Evolutionary conservation across 106 monocot species (phyloP), one percentile per base, ranked within the genome.

Genomic region (Platanthera zijinensis): DNA sequence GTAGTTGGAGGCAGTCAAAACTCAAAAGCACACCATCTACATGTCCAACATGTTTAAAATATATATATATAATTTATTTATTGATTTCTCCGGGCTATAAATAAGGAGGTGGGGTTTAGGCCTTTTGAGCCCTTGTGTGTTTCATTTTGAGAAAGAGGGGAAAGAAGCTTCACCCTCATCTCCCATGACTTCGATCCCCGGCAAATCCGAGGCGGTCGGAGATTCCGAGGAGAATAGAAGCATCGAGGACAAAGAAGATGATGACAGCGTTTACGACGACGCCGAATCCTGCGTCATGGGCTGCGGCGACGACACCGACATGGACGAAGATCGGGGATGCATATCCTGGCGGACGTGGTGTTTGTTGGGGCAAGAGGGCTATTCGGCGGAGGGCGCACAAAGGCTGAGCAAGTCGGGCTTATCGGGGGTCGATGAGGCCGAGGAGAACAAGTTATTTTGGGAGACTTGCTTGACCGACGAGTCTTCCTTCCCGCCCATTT

Each of bases 381-480:
- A 1, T 3, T 30, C 10, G 48, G 70, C 7, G 13, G 70, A 71
- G 13, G 70, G 45, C 13, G 48, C 7, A 7, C 48, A 13, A 7
- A 13, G 48, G 10, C 17, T 18, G 2, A 6, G 15, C 15, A 61
- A 3, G 61, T 61, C 61, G 61, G 61, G 15, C 6, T 48, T 17
- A 11, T 7, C 70, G 48, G n/a, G 10, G 70, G 45, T 48, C 2
- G 17, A 48, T 48, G 70, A 71, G 47, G 70, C 70, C 5, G 70
- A 71, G 48, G 45, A 71, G 48, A 71, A 71, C n/a, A 71, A 15
- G 47, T 48, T 71, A 12, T 71, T 71, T 11, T 71, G 70, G 70
- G 70, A 71, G 70, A n/a, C 70, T 1, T 71, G 70, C 48, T n/a
- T 71, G 70, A 48, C 70, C 8, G 70, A 71, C 14, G 70, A 71